Evolutionary conservation across 805 yeast genomes (phyloP), one percentile per base, ranked within the genome.

Genomic region (Suhomyces emberorum): DNA sequence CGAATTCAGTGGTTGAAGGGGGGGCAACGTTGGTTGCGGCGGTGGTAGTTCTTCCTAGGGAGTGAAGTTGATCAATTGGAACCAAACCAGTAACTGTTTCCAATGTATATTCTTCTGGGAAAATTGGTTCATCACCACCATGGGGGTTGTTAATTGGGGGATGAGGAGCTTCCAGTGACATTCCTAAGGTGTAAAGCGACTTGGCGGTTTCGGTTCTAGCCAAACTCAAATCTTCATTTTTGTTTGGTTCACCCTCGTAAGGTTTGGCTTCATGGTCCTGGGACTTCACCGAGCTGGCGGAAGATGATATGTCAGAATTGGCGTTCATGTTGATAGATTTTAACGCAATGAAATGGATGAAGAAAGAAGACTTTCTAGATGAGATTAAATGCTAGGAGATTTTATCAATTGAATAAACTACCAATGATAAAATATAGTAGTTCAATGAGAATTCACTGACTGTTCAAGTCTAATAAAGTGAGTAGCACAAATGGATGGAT

Each of bases 51-150:
- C 93, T 74, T 23, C 95, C 93, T 22, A 86, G 43, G 7, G 73
- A 69, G 30, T 74, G 83, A 47, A 88, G 66, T 1, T 95, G 83
- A 28, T 77, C 65, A 1, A 81, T 85, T 2, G 91, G 93, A 10
- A 88, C 96, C 37, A 88, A 68, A 44, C 96, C 96, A 4, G 96
- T 86, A 35, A 74, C 73, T 0, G 96, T 88, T 66, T 88, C 96
- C 59, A 88, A 46, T 5, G 88, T 83, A 57, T 86, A 88, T 57
- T 88, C 96, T 67, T 88, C 96, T 7, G 96, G 96, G 70, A 88
- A 88, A 23, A 88, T 81, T 11, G 91, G 84, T 44, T 74, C 73
- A 41, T 70, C 73, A 16, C 75, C 69, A 25, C 68, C 67, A 7
- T 6, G 16, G 3, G 71, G 69, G 19, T 48, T 49, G 20, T 64